Percentiles rank a stretch among this genome's conserved stretches.
Conservation (phyloP, 2,329 filamentous ascomycete species). For the Dendryphion nanum region DNA sequence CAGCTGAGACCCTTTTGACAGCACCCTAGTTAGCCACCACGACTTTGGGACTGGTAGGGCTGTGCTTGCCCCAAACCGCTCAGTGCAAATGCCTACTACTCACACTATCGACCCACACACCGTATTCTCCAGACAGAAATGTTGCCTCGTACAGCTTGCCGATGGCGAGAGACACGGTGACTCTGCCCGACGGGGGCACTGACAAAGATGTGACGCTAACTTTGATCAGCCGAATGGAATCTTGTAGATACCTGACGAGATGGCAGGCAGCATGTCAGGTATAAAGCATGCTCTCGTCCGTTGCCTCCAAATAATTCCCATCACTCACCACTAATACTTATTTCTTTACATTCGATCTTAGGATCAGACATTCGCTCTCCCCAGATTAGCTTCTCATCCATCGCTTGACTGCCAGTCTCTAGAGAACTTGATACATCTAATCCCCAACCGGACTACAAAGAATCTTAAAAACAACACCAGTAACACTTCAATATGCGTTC, state of each 20-base stretch:
- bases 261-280: conserved; percentile 8
- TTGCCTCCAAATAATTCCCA: conserved; percentile 4
- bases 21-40: not conserved
- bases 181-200: conserved; percentile 15
- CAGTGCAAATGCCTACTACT: conserved; percentile 7
- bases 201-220: conserved; percentile 21
- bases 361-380: conserved; percentile 29
- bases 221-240: conserved; percentile 25
- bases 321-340: conserved; percentile 7
- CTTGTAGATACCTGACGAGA: conserved; percentile 11
- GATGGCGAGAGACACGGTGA: conserved; percentile 22
- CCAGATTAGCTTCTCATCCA: conserved; percentile 8
- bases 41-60: conserved; percentile 5
- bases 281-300: conserved; percentile 25
- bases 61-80: conserved; percentile 5
- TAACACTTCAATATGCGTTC: conserved; percentile 37
- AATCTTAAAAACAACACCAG: conserved; percentile 7
- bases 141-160: conserved; percentile 1
- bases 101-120: conserved; percentile 33
- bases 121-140: conserved; percentile 27
- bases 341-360: conserved; percentile 18
- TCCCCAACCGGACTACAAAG: conserved; percentile 7
- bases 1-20: not conserved
- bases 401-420: conserved; percentile 20
- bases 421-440: conserved; percentile 25